Evolutionary conservation across 352 stramenopile species (phyloP), one percentile per base, ranked within the genome.

Genomic region (Phytophthora ohioensis): DNA sequence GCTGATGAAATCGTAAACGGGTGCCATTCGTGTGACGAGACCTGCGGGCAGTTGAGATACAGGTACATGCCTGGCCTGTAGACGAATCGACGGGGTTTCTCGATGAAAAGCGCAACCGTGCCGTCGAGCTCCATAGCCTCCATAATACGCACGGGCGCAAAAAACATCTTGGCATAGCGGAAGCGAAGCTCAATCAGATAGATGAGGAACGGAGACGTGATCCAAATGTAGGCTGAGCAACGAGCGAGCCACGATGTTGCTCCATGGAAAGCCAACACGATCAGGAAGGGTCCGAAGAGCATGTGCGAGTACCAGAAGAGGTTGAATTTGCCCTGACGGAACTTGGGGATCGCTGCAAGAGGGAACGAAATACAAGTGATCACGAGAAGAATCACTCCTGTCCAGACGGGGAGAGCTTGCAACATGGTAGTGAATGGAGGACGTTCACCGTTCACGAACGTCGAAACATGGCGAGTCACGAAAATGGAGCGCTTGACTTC

Each of bases 1-100:
- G 88, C 87, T 12, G 85, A 95, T n/a, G 89, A 95, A 54, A 97
- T 89, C 8, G 87, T 97, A 75, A 97, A 97, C 35, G 91, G 91
- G 62, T 97, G 91, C 91, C 91, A 97, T 75, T 97, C 83, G 36
- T 86, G 73, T 0, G 65, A 64, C 30, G 87, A 94, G 60, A 97
- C 84, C 27, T 74, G 36, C 5, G 90, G 90, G 27, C 90, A 75
- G 66, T 96, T 93, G 63, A 98, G 72, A 57, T 91, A 97, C 47
- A 91, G 65, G 75, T 97, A 97, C 85, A 92, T 91, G 30, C 82
- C 85, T 2, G 85, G 85, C 12, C 72, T 76, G 72, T 88, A 90
- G 62, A 80, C 27, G 46, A 92, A 91, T 10, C 74, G 73, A 41
- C 76, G 72, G 0, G 85, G 82, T 54, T 89, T 90, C 54, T 90